These are phyloP conservation scores for Pseudogymnoascus sp. DNA, from an alignment of 2,329 filamentous ascomycete genomes.

Conservation along the genomic window DNA sequence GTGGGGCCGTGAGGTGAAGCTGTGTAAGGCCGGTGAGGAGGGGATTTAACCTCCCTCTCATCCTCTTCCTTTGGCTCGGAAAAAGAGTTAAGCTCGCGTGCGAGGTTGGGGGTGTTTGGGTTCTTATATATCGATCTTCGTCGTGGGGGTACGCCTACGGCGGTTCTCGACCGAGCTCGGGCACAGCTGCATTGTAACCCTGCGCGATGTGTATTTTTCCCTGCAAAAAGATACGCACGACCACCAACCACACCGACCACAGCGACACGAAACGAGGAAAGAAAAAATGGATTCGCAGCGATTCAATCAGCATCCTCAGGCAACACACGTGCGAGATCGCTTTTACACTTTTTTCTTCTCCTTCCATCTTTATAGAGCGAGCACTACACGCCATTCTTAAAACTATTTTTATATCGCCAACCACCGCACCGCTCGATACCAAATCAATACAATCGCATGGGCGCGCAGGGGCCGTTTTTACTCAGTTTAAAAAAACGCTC, in stretches of 20 bases:
- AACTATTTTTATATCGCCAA: too few relatives aligned
- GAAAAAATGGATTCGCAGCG: neutral
- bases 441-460: too few relatives aligned
- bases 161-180: too few relatives aligned
- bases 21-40: conserved; percentile 94
- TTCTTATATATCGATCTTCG: neutral
- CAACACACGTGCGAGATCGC: neutral
- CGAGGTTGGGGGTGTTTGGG: neutral
- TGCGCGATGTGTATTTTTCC: too few relatives aligned
- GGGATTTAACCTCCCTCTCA: conserved; percentile 64
- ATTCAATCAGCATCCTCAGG: neutral
- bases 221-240: too few relatives aligned
- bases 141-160: neutral
- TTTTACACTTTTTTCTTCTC: neutral
- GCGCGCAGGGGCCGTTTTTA: neutral
- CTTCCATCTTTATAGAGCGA: neutral
- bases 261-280: too few relatives aligned
- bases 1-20: conserved; percentile 95
- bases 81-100: neutral
- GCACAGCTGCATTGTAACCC: too few relatives aligned
- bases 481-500: neutral
- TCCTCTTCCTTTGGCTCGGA: neutral
- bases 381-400: neutral
- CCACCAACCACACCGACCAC: too few relatives aligned
- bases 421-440: too few relatives aligned